Evolutionary conservation across 2,329 filamentous ascomycete genomes (phyloP).

Genomic region (Scopulariopsis brevicaulis): DNA sequence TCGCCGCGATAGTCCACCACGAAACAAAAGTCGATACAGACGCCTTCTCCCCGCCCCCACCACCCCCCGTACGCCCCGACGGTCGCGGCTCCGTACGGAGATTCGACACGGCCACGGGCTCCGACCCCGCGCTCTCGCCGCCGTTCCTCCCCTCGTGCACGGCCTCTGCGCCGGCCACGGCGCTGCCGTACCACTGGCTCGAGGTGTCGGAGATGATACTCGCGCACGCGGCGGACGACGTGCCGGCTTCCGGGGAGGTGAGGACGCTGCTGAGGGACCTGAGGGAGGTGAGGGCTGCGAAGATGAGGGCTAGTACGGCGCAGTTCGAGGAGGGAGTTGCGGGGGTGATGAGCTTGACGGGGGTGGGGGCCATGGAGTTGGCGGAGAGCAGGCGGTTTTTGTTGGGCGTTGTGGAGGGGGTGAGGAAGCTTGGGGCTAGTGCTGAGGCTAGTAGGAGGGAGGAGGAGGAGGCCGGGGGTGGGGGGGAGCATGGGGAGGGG

Average conservation of each 20-base stretch:
- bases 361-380: constrained; percentile 88
- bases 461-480: constrained; percentile 52
- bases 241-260: constrained; percentile 61
- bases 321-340: constrained; percentile 60
- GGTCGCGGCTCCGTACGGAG: constrained; percentile 28
- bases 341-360: constrained; percentile 56
- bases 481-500: constrained; percentile 51
- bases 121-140: constrained; percentile 39
- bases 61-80: constrained; percentile 44
- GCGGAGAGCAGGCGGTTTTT: constrained; percentile 80
- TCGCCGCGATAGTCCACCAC: constrained; percentile 66
- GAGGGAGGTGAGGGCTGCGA: constrained; percentile 79
- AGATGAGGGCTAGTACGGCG: constrained; percentile 67
- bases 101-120: constrained; percentile 14
- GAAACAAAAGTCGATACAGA: constrained; percentile 64
- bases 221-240: constrained; percentile 73
- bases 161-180: constrained; percentile 52
- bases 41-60: constrained; percentile 68
- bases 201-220: constrained; percentile 83
- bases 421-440: constrained; percentile 73
- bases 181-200: constrained; percentile 90
- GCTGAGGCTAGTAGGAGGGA: constrained; percentile 69
- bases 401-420: constrained; percentile 72
- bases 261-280: constrained; percentile 68
- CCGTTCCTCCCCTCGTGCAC: constrained; percentile 74